phyloP scores from a whole-genome alignment of 2,329 filamentous ascomycete species.

The Sclerotinia glacialis region DNA sequence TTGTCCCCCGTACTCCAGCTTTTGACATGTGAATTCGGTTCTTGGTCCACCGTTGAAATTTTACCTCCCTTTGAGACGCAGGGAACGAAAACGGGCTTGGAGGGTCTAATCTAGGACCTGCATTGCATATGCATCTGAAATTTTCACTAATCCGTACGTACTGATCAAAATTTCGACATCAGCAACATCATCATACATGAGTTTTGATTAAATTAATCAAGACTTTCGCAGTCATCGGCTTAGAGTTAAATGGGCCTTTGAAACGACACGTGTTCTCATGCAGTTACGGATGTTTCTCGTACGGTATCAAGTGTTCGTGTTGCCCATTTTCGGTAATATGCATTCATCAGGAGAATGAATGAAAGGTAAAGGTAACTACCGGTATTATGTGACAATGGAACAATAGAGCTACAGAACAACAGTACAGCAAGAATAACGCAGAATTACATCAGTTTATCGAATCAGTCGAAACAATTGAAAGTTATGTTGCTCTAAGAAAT shows the following conservation, averaged over 20 bases:
- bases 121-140: slow-evolving; percentile 14
- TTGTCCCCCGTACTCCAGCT: not conserved
- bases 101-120: not conserved
- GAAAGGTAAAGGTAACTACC: not conserved
- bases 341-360: slow-evolving; percentile 1
- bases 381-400: not conserved
- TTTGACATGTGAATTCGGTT: slow-evolving; percentile 6
- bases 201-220: not conserved
- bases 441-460: not conserved
- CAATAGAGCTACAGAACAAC: not conserved
- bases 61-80: not conserved
- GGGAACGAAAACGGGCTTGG: not conserved
- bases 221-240: not conserved
- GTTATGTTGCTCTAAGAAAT: not conserved
- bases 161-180: not conserved
- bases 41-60: not conserved
- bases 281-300: not conserved
- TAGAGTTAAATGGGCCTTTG: not conserved
- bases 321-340: slow-evolving; percentile 1
- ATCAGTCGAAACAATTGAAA: not conserved
- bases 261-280: not conserved
- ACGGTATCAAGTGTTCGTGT: slow-evolving; percentile 8
- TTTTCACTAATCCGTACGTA: not conserved
- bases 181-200: slow-evolving; percentile 14
- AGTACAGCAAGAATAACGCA: not conserved